A percentile compares a stretch with the other conserved stretches of the same genome.
phyloP scores from a whole-genome alignment of 106 monocot species.

The Acorus gramineus region DNA sequence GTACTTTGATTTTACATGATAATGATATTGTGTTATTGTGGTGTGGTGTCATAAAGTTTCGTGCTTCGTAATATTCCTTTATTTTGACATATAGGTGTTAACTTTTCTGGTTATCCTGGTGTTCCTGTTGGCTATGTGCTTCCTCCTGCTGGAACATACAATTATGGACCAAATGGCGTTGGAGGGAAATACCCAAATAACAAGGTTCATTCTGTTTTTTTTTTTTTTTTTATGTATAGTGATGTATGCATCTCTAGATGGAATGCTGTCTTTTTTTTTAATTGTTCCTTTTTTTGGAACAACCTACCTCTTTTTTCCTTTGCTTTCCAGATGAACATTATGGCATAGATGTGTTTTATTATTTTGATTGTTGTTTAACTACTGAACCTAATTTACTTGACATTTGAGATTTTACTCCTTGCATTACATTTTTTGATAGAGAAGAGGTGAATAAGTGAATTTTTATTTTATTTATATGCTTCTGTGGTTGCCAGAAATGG shows the following conservation, averaged over 20 bases:
- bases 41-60: background rate
- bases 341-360: too few relatives aligned
- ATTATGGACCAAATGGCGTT: constrained; percentile 70
- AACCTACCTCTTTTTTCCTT: too few relatives aligned
- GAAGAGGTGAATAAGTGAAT: too few relatives aligned
- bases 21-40: background rate
- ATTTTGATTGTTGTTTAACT: too few relatives aligned
- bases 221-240: background rate
- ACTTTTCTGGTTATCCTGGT: constrained; percentile 45
- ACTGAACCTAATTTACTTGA: too few relatives aligned
- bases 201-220: constrained; percentile 37
- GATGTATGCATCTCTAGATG: background rate
- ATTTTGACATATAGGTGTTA: constrained; percentile 28
- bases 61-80: background rate
- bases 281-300: background rate
- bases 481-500: too few relatives aligned
- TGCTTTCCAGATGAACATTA: too few relatives aligned
- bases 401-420: too few relatives aligned
- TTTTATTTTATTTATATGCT: too few relatives aligned
- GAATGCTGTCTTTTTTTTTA: background rate
- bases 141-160: constrained; percentile 47
- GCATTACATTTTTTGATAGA: too few relatives aligned
- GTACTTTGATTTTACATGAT: too few relatives aligned
- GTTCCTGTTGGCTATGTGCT: constrained; percentile 60
- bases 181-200: constrained; percentile 57